Evolutionary conservation across 192 early-diverging fungal genomes (phyloP).

Genomic region (Helicostylum pulchrum): DNA sequence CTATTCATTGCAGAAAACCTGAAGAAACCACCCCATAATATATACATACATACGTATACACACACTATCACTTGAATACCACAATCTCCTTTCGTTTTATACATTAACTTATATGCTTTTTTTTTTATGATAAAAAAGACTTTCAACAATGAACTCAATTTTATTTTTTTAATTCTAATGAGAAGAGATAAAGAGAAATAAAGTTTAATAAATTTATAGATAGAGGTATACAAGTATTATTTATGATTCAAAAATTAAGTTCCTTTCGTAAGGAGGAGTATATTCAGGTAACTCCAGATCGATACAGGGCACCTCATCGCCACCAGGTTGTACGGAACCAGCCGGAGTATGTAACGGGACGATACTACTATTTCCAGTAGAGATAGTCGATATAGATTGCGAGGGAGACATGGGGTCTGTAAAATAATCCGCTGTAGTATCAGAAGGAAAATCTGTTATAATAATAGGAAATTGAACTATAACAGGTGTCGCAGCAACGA

Average conservation of each 20-base stretch:
- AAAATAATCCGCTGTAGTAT: background rate
- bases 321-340: conserved; percentile 11
- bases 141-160: too few relatives aligned
- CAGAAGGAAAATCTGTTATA: conserved; percentile 28
- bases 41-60: background rate
- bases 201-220: too few relatives aligned
- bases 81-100: too few relatives aligned
- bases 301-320: conserved; percentile 30
- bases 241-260: too few relatives aligned
- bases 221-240: too few relatives aligned
- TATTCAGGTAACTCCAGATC: conserved; percentile 39
- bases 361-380: background rate
- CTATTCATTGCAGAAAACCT: background rate
- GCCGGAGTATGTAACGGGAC: background rate
- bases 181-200: too few relatives aligned
- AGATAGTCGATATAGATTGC: background rate
- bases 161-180: too few relatives aligned
- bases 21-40: background rate
- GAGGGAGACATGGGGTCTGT: background rate
- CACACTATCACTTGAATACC: too few relatives aligned
- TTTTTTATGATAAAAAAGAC: too few relatives aligned
- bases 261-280: conserved; percentile 23
- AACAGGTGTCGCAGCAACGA: conserved; percentile 6
- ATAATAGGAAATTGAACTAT: conserved; percentile 29
- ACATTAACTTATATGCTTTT: too few relatives aligned